These are phyloP conservation scores for Plenodomus biglobosus DNA, from an alignment of 2,329 filamentous ascomycete genomes.

Conservation along the genomic window DNA sequence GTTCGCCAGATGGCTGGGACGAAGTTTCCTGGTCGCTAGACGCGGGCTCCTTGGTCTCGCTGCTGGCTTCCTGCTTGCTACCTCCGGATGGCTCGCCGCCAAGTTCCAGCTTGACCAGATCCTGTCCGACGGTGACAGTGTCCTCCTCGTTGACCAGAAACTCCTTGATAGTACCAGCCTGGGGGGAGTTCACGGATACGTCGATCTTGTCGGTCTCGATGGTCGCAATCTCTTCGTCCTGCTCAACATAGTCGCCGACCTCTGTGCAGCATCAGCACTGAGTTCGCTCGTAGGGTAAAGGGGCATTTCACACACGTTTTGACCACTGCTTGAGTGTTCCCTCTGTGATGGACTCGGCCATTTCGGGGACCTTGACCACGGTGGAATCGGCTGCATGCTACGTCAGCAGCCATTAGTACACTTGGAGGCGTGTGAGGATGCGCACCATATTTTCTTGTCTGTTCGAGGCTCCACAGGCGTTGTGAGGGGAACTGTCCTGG, in stretches of 20 bases:
- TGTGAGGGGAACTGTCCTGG: constrained; percentile 31
- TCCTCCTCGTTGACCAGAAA: constrained; percentile 91
- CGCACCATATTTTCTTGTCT: constrained; percentile 42
- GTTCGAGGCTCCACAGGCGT: constrained; percentile 32
- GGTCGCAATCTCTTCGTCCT: constrained; percentile 95
- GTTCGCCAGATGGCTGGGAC: constrained; percentile 55
- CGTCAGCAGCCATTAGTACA: constrained; percentile 1
- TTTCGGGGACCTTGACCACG: constrained; percentile 90
- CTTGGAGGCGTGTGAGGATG: background rate
- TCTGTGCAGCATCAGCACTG: constrained; percentile 49
- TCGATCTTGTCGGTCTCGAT: constrained; percentile 99
- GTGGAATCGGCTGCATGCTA: constrained; percentile 62
- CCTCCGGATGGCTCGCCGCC: constrained; percentile 57
- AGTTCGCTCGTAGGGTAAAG: background rate
- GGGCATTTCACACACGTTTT: constrained; percentile 58
- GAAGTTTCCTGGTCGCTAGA: constrained; percentile 59
- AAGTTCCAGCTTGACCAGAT: constrained; percentile 80
- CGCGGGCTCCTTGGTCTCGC: constrained; percentile 63
- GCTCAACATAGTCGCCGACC: constrained; percentile 90
- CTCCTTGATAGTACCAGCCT: constrained; percentile 88
- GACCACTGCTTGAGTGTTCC: constrained; percentile 94
- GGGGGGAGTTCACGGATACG: constrained; percentile 91
- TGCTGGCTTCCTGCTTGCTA: constrained; percentile 57
- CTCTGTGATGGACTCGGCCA: constrained; percentile 98
- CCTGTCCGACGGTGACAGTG: constrained; percentile 91